phyloP scores from a whole-genome alignment of 2,329 filamentous ascomycete species.

The Pestalotiopsis sp. region DNA sequence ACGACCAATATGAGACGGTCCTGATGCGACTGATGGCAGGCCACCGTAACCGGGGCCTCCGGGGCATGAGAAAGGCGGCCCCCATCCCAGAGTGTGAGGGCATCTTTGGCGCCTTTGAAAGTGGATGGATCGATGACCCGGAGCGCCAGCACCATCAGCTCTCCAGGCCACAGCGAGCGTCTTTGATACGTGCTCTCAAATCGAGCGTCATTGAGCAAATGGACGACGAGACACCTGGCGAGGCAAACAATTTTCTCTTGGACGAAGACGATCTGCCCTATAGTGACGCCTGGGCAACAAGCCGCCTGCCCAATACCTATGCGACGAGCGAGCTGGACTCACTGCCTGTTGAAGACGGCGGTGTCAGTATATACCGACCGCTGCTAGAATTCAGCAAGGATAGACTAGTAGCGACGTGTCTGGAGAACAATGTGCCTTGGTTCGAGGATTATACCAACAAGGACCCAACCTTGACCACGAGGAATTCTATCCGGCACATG shows the following conservation, averaged over 20 bases:
- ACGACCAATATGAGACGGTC: slow-evolving; percentile 91
- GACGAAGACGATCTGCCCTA: not conserved
- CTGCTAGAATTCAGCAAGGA: slow-evolving; percentile 73
- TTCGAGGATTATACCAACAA: slow-evolving; percentile 85
- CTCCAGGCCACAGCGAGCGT: slow-evolving; percentile 21
- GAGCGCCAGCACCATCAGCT: slow-evolving; percentile 29
- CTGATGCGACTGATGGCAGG: slow-evolving; percentile 75
- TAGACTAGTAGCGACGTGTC: slow-evolving; percentile 74
- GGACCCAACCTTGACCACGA: slow-evolving; percentile 73
- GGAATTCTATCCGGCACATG: slow-evolving; percentile 80
- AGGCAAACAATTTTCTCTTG: slow-evolving; percentile 10
- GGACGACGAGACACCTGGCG: slow-evolving; percentile 21
- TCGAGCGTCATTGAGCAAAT: slow-evolving; percentile 21
- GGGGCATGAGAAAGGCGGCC: slow-evolving; percentile 66
- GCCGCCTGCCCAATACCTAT: not conserved
- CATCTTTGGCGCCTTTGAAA: slow-evolving; percentile 71
- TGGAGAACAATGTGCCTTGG: slow-evolving; percentile 69
- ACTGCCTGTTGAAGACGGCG: slow-evolving; percentile 61
- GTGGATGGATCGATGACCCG: slow-evolving; percentile 59
- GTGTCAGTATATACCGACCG: slow-evolving; percentile 69
- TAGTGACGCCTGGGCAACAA: not conserved
- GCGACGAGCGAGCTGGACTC: slow-evolving; percentile 17
- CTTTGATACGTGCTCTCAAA: slow-evolving; percentile 28
- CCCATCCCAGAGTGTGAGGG: slow-evolving; percentile 85
- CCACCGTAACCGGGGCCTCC: slow-evolving; percentile 70